Conservation (phyloP, 1,284 basidiomycete species). For the Wolfiporia cocos region DNA sequence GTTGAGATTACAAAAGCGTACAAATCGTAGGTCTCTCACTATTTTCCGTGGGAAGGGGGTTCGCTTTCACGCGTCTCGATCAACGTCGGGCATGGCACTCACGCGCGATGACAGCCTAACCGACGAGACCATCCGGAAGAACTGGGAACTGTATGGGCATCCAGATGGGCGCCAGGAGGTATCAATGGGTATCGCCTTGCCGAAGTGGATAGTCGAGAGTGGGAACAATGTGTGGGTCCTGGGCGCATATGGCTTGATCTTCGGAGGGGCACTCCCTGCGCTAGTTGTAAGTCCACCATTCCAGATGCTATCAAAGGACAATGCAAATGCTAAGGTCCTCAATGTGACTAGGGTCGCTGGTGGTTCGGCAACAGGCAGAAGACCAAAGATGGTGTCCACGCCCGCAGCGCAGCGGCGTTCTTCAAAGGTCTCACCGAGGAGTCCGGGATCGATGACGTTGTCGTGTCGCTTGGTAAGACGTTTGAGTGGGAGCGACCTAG, state of each 20-base stretch:
- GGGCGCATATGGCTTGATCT: constrained; percentile 80
- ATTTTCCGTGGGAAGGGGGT: too few relatives aligned
- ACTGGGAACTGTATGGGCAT: constrained; percentile 89
- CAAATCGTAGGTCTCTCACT: constrained; percentile 68
- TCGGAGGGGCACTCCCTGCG: constrained; percentile 83
- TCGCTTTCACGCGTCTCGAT: too few relatives aligned
- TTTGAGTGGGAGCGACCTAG: constrained; percentile 51
- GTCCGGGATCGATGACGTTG: constrained; percentile 68
- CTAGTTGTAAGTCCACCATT: constrained; percentile 57
- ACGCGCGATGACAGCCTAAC: constrained; percentile 56
- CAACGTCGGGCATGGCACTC: neutral
- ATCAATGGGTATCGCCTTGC: constrained; percentile 94
- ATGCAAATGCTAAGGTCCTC: neutral
- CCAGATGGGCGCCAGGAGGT: constrained; percentile 96
- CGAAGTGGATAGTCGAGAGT: constrained; percentile 90
- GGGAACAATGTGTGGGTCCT: constrained; percentile 92
- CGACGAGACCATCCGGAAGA: constrained; percentile 90
- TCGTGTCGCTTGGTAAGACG: constrained; percentile 71
- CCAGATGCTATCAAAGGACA: neutral
- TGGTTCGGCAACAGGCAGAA: constrained; percentile 93
- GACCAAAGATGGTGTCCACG: constrained; percentile 92
- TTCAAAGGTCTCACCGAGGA: constrained; percentile 87
- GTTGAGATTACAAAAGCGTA: constrained; percentile 98
- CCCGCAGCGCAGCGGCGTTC: constrained; percentile 81
- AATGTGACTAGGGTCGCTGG: constrained; percentile 71